These are phyloP conservation scores for Chrysanthemum lavandulifolium DNA, from an alignment of 129 eudicot genomes.

Conservation along the genomic window DNA sequence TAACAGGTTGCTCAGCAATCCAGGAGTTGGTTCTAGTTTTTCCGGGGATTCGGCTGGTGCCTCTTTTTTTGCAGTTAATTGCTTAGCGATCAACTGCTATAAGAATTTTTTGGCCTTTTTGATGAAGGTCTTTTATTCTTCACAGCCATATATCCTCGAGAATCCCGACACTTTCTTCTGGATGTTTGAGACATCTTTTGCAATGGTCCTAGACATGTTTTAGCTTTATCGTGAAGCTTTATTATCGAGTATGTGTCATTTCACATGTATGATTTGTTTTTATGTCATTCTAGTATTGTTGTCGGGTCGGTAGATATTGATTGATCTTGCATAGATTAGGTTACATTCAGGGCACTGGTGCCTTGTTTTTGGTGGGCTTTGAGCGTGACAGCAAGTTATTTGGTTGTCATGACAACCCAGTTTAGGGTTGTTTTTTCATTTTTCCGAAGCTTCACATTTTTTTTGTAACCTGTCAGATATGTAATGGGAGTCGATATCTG, in stretches of 20 bases:
- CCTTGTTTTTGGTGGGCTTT: slow-evolving; percentile 55
- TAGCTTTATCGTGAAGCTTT: slow-evolving; percentile 31
- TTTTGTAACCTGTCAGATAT: slow-evolving; percentile 36
- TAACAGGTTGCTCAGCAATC: slow-evolving; percentile 27
- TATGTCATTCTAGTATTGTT: slow-evolving; percentile 14
- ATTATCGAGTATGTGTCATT: slow-evolving; percentile 12
- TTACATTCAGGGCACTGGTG: slow-evolving; percentile 29
- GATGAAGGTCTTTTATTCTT: slow-evolving; percentile 31
- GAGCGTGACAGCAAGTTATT: slow-evolving; percentile 22
- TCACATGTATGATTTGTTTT: slow-evolving; percentile 20
- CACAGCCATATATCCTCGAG: slow-evolving; percentile 42
- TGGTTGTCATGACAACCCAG: slow-evolving; percentile 45
- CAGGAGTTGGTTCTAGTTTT: slow-evolving; percentile 45
- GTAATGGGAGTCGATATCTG: slow-evolving; percentile 32
- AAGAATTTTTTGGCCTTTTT: slow-evolving; percentile 43
- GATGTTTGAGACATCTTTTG: slow-evolving; percentile 28
- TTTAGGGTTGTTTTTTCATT: slow-evolving; percentile 51
- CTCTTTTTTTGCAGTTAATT: slow-evolving; percentile 61
- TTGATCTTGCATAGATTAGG: slow-evolving; percentile 27
- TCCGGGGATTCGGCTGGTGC: slow-evolving; percentile 44
- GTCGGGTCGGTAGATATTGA: slow-evolving; percentile 24
- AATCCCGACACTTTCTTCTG: slow-evolving; percentile 40
- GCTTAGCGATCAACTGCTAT: slow-evolving; percentile 45
- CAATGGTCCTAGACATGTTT: slow-evolving; percentile 30
- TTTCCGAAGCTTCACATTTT: slow-evolving; percentile 50